These are phyloP conservation scores for Cutaneotrichosporon dermatis DNA, from an alignment of 1,284 basidiomycete genomes.

Conservation along the genomic window DNA sequence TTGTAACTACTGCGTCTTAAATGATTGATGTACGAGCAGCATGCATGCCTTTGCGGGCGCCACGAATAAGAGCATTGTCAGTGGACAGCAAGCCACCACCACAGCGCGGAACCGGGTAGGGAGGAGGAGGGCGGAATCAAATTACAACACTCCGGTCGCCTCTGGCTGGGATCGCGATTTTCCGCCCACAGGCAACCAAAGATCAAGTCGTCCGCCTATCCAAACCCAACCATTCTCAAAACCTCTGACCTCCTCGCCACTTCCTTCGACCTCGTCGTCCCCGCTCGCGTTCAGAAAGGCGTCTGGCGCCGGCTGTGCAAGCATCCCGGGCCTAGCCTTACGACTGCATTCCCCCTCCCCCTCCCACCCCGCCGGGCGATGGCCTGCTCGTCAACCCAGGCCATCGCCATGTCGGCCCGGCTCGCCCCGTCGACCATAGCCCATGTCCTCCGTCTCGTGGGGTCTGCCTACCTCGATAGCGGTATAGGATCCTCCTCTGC, in stretches of 20 bases:
- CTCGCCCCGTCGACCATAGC: slow-evolving; percentile 14
- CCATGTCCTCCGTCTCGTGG: slow-evolving; percentile 19
- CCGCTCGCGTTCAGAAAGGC: background rate
- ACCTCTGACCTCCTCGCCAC: no score
- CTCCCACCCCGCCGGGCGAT: slow-evolving; percentile 11
- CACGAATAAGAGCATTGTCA: no score
- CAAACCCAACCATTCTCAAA: no score
- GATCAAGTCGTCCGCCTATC: no score
- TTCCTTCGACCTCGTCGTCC: background rate
- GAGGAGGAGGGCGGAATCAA: no score
- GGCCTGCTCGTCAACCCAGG: slow-evolving; percentile 17
- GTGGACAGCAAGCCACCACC: no score
- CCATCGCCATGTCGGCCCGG: slow-evolving; percentile 21
- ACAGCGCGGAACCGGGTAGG: no score
- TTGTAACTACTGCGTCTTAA: no score
- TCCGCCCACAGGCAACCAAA: background rate
- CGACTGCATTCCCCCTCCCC: background rate
- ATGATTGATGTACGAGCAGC: no score
- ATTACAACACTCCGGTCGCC: no score
- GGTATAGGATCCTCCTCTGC: slow-evolving; percentile 1
- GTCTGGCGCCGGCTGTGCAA: background rate
- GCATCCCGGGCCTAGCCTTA: background rate
- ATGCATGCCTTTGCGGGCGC: no score
- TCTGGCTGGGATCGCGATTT: background rate
- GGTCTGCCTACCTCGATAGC: slow-evolving; percentile 14